A percentile compares a stretch with the other conserved stretches of the same genome.
Conservation (phyloP, 805 yeast genomes). For the Zygosaccharomyces rouxii region DNA sequence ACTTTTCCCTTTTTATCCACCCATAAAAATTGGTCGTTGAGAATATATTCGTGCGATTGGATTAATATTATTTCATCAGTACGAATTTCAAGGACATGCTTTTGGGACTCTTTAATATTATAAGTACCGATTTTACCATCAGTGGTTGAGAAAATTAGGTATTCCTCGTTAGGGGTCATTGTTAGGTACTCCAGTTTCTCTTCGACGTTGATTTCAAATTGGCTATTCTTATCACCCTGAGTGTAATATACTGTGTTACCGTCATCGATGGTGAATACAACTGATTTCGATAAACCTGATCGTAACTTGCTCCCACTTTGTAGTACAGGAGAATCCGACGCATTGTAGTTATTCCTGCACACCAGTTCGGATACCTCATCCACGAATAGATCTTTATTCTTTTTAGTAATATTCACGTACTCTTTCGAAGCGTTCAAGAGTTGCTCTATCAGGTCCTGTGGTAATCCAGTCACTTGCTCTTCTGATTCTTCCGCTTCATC, state of each 20-base stretch:
- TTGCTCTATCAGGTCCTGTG: slow-evolving; percentile 3
- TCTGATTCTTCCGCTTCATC: slow-evolving; percentile 13
- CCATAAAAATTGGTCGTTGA: slow-evolving; percentile 15
- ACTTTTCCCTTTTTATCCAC: slow-evolving; percentile 19
- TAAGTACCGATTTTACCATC: slow-evolving; percentile 7
- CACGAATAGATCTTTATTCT: neutral
- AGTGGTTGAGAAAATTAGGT: slow-evolving; percentile 3
- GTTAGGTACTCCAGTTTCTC: slow-evolving; percentile 6
- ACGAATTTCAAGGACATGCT: neutral
- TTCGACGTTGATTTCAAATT: slow-evolving; percentile 1
- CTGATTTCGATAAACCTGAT: neutral
- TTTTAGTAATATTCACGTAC: slow-evolving; percentile 10
- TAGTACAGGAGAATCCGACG: neutral
- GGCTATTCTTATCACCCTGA: neutral
- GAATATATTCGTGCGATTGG: slow-evolving; percentile 13
- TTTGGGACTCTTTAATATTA: neutral
- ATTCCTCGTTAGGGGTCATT: slow-evolving; percentile 2
- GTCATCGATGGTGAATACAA: slow-evolving; percentile 4
- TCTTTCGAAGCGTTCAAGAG: slow-evolving; percentile 5
- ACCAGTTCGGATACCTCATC: neutral
- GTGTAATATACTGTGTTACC: neutral
- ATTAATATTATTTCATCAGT: slow-evolving; percentile 14
- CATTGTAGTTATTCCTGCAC: slow-evolving; percentile 3
- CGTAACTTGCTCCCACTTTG: slow-evolving; percentile 4
- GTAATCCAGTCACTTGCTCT: neutral